Percentiles rank a stretch among this genome's conserved stretches.
Conservation (phyloP, 805 yeast genomes). For the Schwanniomyces occidentalis region DNA sequence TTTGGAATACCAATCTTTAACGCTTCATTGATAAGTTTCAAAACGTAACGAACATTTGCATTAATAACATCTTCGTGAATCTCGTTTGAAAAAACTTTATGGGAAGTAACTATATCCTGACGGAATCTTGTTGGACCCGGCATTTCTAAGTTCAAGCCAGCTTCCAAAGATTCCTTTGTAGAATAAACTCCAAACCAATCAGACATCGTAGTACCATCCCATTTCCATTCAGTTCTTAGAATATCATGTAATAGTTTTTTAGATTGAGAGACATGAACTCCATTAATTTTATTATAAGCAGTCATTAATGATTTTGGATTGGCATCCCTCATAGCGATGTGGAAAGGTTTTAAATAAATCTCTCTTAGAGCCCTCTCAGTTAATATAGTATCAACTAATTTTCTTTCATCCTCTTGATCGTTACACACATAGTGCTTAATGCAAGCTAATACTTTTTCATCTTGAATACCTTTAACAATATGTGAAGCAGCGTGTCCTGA, state of each 20-base stretch:
- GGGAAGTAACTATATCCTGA: slow-evolving; percentile 39
- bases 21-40: slow-evolving; percentile 48
- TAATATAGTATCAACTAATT: slow-evolving; percentile 47
- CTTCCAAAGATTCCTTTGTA: slow-evolving; percentile 44
- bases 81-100: slow-evolving; percentile 43
- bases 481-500: slow-evolving; percentile 49
- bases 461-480: slow-evolving; percentile 56
- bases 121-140: slow-evolving; percentile 60
- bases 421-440: slow-evolving; percentile 65
- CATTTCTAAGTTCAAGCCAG: slow-evolving; percentile 66
- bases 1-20: slow-evolving; percentile 40
- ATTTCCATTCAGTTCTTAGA: slow-evolving; percentile 57
- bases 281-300: slow-evolving; percentile 63
- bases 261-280: slow-evolving; percentile 54
- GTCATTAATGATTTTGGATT: slow-evolving; percentile 61
- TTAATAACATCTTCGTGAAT: slow-evolving; percentile 43
- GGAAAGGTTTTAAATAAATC: slow-evolving; percentile 45
- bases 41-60: slow-evolving; percentile 48
- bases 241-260: slow-evolving; percentile 44
- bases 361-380: slow-evolving; percentile 66
- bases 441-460: slow-evolving; percentile 50
- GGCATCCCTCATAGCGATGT: slow-evolving; percentile 53
- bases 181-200: slow-evolving; percentile 67
- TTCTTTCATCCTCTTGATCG: slow-evolving; percentile 60
- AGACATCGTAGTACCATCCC: slow-evolving; percentile 56